Base-by-base conservation (phyloP, 1,139 yeast genomes). In the Debaryomyces sp. region DNA sequence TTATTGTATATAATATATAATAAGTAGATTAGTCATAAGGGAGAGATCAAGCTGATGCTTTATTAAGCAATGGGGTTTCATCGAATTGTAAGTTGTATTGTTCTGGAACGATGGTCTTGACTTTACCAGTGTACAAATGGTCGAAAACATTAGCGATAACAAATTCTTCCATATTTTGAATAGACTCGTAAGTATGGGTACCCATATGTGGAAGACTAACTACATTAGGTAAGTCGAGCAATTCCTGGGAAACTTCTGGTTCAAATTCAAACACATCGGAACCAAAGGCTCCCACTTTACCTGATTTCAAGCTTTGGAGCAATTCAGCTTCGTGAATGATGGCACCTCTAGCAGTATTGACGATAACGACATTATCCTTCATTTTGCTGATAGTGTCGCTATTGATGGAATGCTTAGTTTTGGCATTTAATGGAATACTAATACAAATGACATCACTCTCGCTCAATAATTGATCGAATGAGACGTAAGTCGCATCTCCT, bases 181-280 rank as follows among this genome's bases (percentile, higher is more conserved):
- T 71, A 2, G 88, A 81, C 61, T 83, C 87, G 41, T 67, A 64
- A 2, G 94, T 76, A 63, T 81, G 84, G 0, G 96, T 89, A 27
- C 96, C 96, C 85, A 87, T 82, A 63, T 90, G 96, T 17, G 96
- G 96, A 56, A 86, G 72, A 38, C 86, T 77, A 10, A 85, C 75
- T 13, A 84, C 89, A 51, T 82, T 81, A 4, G 82, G 82, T 57
- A 81, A 63, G 15, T 72, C 70, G 44, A 78, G 68, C 51, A 87
- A 69, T 51, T 85, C 89, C 57, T 74, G 66, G 33, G 85, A 77
- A 17, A 83, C 84, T 53, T 81, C 59, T 6, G 98, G 98, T 70
- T 92, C 97, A 55, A 77, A 70, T 63, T 89, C 96, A 67, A 82
- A 87, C 30, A 91, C 97, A 64, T 91, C 97, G 37, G 91, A 67